Conservation (phyloP, 257 asterid genomes). For the Verbena officinalis region DNA sequence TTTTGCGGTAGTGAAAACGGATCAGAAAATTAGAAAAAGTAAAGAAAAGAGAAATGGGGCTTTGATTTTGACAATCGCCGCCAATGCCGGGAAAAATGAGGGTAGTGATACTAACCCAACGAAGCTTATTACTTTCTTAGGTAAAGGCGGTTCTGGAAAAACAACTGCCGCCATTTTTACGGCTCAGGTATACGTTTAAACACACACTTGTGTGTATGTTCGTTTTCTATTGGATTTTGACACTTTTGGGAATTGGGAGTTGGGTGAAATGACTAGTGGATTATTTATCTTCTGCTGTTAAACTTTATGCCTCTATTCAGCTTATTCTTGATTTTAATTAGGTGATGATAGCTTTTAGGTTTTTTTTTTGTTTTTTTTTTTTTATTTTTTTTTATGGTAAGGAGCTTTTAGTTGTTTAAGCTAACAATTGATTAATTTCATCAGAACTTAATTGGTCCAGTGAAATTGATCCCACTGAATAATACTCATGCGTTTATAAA, state of each 20-base stretch:
- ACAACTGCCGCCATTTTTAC: conserved; percentile 90
- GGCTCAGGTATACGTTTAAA: conserved; percentile 69
- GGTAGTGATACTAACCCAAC: conserved; percentile 45
- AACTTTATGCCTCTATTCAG: not conserved
- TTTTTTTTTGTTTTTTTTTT: too few relatives aligned
- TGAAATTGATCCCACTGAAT: not conserved
- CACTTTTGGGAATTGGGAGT: conserved; percentile 15
- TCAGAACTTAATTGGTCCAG: too few relatives aligned
- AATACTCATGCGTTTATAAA: not conserved
- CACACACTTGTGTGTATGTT: not conserved
- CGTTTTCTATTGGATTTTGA: not conserved
- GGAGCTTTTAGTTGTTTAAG: not conserved
- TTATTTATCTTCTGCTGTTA: not conserved
- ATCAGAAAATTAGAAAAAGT: conserved; percentile 24
- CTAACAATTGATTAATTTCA: not conserved
- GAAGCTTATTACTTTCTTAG: conserved; percentile 78
- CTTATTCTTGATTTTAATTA: not conserved
- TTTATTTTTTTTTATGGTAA: too few relatives aligned
- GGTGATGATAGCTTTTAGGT: too few relatives aligned
- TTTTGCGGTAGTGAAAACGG: conserved; percentile 28
- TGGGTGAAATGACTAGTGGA: not conserved
- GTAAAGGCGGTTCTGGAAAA: conserved; percentile 98
- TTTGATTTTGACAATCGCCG: conserved; percentile 39
- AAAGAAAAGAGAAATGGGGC: conserved; percentile 35
- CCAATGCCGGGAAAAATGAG: conserved; percentile 43